Base-by-base conservation (phyloP, 2,329 filamentous ascomycete species). In the Botrytis fragariae region DNA sequence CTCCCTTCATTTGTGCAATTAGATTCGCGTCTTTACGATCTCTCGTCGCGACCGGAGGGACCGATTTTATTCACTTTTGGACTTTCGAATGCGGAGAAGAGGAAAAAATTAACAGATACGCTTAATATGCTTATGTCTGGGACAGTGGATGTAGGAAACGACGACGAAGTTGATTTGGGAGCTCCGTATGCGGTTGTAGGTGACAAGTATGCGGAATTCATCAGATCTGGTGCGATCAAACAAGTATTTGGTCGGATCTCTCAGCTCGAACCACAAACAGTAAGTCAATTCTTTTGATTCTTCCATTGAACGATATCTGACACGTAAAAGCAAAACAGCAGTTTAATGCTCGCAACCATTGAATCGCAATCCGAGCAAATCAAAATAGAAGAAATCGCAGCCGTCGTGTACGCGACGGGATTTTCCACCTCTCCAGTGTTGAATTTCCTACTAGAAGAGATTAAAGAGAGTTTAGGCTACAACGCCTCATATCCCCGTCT, bases 161-260 rank as follows among this genome's bases (percentile, higher is more conserved):
- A 64, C 25, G 39, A 45, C 22, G 20, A 25, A 16, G 29, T 20
- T 39, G 37, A 42, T n/a, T 39, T 57, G 42, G 54, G 29, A 22
- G 59, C 71, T 9, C 71, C 71, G 22, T 78, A 79, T 69, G 77
- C 77, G 16, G 75, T 71, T 39, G 75, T 79, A 20, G 73, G 72
- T 14, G 77, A 78, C 44, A 74, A 62, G 25, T 74, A 79, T 45
- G 72, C 76, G 37, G 74, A 76, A 72, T 62, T 77, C 57, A 16
- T 72, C n/a, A 29, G 71, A 73, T 63, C 78, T 75, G 69, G 73
- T 75, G 63, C 72, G 68, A 45, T 76, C 76, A 35, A 75, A 75
- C 73, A 77, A 74, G 14, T 76, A 72, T 18, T 72, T 71, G 63
- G 72, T 73, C 54, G 71, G 29, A 39, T 77, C 22, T 35, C 37